Base-by-base conservation (phyloP, 129 eudicot species). In the Kitagawia praeruptora region DNA sequence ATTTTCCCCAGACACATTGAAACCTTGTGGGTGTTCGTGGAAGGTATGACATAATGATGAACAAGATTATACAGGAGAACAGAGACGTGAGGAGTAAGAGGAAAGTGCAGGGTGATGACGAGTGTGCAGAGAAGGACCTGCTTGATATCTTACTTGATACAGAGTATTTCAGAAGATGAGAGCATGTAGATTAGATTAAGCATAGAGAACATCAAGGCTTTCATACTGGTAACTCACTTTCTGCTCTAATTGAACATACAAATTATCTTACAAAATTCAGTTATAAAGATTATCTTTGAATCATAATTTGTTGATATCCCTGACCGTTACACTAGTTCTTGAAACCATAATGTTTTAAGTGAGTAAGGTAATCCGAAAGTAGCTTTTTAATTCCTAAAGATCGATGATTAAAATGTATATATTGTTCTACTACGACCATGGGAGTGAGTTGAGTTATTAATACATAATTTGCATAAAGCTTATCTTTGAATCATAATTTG, bases 141-240 rank as follows among this genome's bases (percentile, higher is more conserved):
- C 89, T 91, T 49, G 88, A 91, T 54, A 89, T 91, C 66, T 82
- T 91, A 64, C 89, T 91, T 75, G 86, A 78, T 71, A n/a, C n/a
- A n/a, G n/a, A n/a, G n/a, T n/a, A 78, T 85, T 41, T 83, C 76
- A n/a, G 76, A 73, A 73, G 76, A 73, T 23, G 54, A 73, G 27
- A 73, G 53, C 54, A 19, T 73, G 76, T 54, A 73, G 37, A 73
- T 40, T n/a, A 73, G 3, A 73, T n/a, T 73, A 37, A 73, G 76
- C 27, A 87, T 70, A 81, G 89, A 87, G 47, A 87, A 87, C 75
- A 86, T 89, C 79, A 91, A 91, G 81, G 93, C 93, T 61, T 91
- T 91, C 74, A 83, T 91, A 82, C 80, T 89, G 90, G 96, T 91
- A 85, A 16, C 5, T 70, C 63, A 37, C 8, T 14, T 21, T 71